These are phyloP conservation scores for Aurinia saxatilis DNA, from an alignment of 345 rosid genomes.

Conservation along the genomic window DNA sequence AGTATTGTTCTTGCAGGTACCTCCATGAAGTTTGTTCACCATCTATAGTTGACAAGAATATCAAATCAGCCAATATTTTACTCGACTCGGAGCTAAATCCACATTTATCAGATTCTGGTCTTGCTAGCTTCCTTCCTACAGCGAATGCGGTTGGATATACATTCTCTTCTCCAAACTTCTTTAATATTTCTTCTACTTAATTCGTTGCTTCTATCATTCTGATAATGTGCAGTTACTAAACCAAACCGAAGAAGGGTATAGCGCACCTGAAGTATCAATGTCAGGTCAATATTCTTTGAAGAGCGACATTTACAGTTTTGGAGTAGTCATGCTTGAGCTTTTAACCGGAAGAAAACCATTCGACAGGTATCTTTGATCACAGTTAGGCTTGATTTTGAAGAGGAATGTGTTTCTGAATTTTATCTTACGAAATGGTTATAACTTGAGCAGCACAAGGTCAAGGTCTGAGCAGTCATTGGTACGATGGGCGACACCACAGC, in stretches of 20 bases:
- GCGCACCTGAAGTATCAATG: slow-evolving; percentile 94
- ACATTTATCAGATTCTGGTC: slow-evolving; percentile 85
- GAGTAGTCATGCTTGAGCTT: slow-evolving; percentile 98
- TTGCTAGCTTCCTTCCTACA: slow-evolving; percentile 66
- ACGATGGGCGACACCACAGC: slow-evolving; percentile 99
- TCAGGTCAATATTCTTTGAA: slow-evolving; percentile 79
- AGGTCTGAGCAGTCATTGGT: slow-evolving; percentile 92
- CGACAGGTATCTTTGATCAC: slow-evolving; percentile 53
- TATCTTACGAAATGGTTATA: not conserved
- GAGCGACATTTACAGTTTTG: slow-evolving; percentile 91
- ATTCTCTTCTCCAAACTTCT: not conserved
- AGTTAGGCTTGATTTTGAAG: not conserved
- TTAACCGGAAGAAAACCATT: slow-evolving; percentile 94
- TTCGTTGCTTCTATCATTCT: slow-evolving; percentile 6
- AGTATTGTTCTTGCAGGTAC: slow-evolving; percentile 48
- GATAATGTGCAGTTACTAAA: slow-evolving; percentile 46
- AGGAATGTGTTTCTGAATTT: not conserved
- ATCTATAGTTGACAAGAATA: slow-evolving; percentile 77
- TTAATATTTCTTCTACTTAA: not conserved
- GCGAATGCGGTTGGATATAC: slow-evolving; percentile 58
- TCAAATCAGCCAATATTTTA: slow-evolving; percentile 83
- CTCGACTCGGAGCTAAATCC: slow-evolving; percentile 86
- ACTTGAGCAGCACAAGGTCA: slow-evolving; percentile 63
- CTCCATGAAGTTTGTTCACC: slow-evolving; percentile 94
- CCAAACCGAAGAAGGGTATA: slow-evolving; percentile 54